Evolutionary conservation across 2,329 filamentous ascomycete genomes (phyloP).

Genomic region (Stylonectria norvegica): DNA sequence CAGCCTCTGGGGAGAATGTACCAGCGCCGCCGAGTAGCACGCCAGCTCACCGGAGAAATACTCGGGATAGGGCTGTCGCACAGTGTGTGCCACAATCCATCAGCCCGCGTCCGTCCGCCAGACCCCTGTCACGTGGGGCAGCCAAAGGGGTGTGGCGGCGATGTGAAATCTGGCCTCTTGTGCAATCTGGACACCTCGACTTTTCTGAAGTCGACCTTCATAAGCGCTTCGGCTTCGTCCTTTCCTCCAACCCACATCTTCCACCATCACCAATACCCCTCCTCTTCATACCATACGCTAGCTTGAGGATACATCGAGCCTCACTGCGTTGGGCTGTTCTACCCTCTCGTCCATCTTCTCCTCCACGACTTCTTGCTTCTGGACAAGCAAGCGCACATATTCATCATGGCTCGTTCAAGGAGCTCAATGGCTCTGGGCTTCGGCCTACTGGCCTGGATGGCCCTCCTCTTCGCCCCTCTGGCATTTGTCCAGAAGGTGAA

Average conservation of each 20-base stretch:
- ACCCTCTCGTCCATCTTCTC: conserved; percentile 23
- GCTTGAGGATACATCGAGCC: conserved; percentile 28
- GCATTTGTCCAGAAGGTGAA: conserved; percentile 77
- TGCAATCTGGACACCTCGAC: conserved; percentile 44
- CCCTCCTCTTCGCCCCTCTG: conserved; percentile 82
- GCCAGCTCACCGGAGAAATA: neutral
- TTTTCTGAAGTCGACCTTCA: conserved; percentile 35
- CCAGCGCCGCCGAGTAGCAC: neutral
- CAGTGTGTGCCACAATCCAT: too few species aligned
- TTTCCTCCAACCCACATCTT: conserved; percentile 27
- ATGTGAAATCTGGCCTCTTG: conserved; percentile 51
- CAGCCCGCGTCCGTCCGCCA: neutral
- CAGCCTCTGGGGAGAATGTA: conserved; percentile 6
- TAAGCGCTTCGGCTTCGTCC: conserved; percentile 34
- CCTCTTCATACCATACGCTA: conserved; percentile 29
- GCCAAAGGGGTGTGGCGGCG: conserved; percentile 17
- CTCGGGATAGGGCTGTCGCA: conserved; percentile 15
- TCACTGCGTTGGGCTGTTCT: conserved; percentile 27
- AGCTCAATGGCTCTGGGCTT: conserved; percentile 73
- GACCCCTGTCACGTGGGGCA: conserved; percentile 35
- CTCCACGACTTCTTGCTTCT: conserved; percentile 19
- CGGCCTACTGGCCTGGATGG: conserved; percentile 88
- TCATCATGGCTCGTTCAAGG: conserved; percentile 56
- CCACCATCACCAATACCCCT: conserved; percentile 30
- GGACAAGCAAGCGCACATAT: conserved; percentile 20